Base-by-base conservation (phyloP, 2,329 filamentous ascomycete genomes). In the Monascus ruber region DNA sequence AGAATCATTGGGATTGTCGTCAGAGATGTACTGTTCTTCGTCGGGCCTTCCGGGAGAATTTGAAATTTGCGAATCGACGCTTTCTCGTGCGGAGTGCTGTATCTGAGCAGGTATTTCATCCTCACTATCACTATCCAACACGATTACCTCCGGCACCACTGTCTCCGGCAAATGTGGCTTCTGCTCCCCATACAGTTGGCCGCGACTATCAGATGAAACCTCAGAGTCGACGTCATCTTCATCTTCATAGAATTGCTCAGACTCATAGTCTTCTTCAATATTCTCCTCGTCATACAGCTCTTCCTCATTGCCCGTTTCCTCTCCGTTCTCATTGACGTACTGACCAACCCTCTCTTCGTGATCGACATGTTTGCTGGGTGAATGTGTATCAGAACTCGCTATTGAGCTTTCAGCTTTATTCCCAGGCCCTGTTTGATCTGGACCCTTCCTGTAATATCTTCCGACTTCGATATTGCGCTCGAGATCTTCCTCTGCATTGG, bases 221-320 rank as follows among this genome's bases (percentile, higher is more conserved):
- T 6, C 10, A 29, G 28, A 29, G 28, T 29, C 28, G 10, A 6
- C 28, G 28, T 29, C 37, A 26, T 33, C 26, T 26, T 38, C 36
- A 26, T 4, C 37, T 35, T 25, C 25, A 10, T 17, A 6, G 34
- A 2, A 5, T 26, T n/a, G 6, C 27, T 24, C 36, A 26, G 10
- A n/a, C 8, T 35, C 34, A 11, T 9, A 25, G 6, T 26, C 25
- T 9, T 37, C 32, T 31, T 32, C 26, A 5, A 7, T 10, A 3
- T 31, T 6, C 11, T 40, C 24, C 4, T 43, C 37, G 6, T 42
- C 42, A 37, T 38, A 36, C 28, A 24, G 35, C 10, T 41, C 38
- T 27, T 29, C 10, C 26, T 36, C 34, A 5, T 34, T 35, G 2
- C 27, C 10, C 17, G 26, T 25, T 24, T 29, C 7, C 34, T 38